Evolutionary conservation across 2,329 filamentous ascomycete species (phyloP).

Genomic region (Scortechinia acanthostroma): DNA sequence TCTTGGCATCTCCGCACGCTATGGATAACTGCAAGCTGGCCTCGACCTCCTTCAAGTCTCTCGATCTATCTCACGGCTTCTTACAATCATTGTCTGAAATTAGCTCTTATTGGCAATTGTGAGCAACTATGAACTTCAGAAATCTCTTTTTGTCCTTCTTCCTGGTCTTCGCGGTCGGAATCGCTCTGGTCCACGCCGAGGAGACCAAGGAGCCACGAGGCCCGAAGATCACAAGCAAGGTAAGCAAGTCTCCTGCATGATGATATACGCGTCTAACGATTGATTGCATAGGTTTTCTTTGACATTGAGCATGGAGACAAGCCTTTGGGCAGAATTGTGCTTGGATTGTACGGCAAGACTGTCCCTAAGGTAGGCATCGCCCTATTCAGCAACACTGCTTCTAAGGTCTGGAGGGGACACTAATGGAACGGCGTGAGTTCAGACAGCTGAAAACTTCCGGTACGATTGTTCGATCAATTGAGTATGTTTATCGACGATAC

Average conservation of each 20-base stretch:
- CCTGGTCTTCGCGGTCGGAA: slow-evolving; percentile 45
- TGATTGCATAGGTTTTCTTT: slow-evolving; percentile 47
- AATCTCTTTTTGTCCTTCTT: slow-evolving; percentile 40
- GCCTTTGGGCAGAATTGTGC: slow-evolving; percentile 48
- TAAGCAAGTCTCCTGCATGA: slow-evolving; percentile 13
- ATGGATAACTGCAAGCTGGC: neutral
- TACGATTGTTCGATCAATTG: slow-evolving; percentile 13
- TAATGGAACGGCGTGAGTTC: slow-evolving; percentile 3
- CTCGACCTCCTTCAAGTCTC: slow-evolving; percentile 3
- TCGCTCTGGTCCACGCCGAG: slow-evolving; percentile 42
- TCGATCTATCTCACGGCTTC: neutral
- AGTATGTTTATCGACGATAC: slow-evolving; percentile 6
- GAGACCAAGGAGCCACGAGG: slow-evolving; percentile 43
- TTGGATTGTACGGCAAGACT: slow-evolving; percentile 63
- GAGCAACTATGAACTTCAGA: slow-evolving; percentile 41
- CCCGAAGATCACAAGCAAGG: slow-evolving; percentile 55
- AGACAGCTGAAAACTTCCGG: slow-evolving; percentile 62
- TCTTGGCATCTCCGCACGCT: slow-evolving; percentile 2
- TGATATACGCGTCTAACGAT: too few species aligned
- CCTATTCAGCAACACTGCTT: slow-evolving; percentile 60
- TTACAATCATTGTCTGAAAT: slow-evolving; percentile 4
- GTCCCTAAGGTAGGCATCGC: slow-evolving; percentile 44
- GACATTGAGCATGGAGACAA: slow-evolving; percentile 59
- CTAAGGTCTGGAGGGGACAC: slow-evolving; percentile 37
- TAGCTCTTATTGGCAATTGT: slow-evolving; percentile 4